A percentile compares a stretch with the other conserved stretches of the same genome.
Evolutionary conservation across 441 rosid genomes (phyloP).

Genomic region (Rhodomyrtus psidioides): DNA sequence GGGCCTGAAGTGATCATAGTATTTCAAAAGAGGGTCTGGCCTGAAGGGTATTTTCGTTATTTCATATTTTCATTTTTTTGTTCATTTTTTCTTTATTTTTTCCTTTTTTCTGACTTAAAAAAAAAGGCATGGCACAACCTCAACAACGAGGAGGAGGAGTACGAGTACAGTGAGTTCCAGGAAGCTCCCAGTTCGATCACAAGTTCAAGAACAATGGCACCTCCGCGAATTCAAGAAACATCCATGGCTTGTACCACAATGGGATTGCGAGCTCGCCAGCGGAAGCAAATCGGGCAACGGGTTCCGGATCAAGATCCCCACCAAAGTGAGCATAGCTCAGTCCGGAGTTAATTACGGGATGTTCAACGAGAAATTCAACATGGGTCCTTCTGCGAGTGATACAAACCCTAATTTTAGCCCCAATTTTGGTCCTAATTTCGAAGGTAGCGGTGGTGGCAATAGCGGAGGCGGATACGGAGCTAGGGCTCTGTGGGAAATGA

Average conservation of each 20-base stretch:
- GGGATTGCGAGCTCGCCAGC: slow-evolving; percentile 27
- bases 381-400: not conserved
- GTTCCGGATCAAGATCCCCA: slow-evolving; percentile 67
- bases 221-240: slow-evolving; percentile 30
- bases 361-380: slow-evolving; percentile 33
- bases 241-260: slow-evolving; percentile 49
- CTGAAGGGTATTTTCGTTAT: no score
- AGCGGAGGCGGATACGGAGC: slow-evolving; percentile 16
- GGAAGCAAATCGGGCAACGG: slow-evolving; percentile 30
- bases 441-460: not conserved
- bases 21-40: no score
- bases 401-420: slow-evolving; percentile 2
- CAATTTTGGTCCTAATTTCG: slow-evolving; percentile 17
- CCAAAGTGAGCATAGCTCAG: slow-evolving; percentile 68
- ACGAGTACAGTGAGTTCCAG: slow-evolving; percentile 5
- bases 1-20: no score
- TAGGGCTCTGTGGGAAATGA: slow-evolving; percentile 24
- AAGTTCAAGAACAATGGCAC: slow-evolving; percentile 17
- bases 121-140: no score
- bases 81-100: no score
- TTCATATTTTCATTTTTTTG: no score
- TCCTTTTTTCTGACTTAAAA: no score
- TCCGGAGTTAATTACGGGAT: slow-evolving; percentile 44
- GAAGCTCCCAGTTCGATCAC: not conserved
- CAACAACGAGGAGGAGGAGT: slow-evolving; percentile 32